Base-by-base conservation (phyloP, 176 grass and related monocot species). In the Saccharum officinarum region DNA sequence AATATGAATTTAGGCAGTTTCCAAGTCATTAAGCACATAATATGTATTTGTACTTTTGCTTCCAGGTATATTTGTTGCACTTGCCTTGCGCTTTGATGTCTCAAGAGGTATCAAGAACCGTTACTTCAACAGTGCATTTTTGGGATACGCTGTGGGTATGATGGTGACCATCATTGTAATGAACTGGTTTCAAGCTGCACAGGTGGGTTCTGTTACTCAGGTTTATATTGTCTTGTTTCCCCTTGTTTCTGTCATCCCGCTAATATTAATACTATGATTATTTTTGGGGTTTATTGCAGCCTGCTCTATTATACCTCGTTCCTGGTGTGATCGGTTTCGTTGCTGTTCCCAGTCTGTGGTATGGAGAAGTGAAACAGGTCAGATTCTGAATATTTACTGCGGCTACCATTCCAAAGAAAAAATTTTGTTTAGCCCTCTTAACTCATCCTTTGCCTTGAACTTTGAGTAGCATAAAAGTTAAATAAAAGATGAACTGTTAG, bases 121-220 rank as follows among this genome's bases (percentile, higher is more conserved):
- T 25, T 98, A 98, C 33, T 98, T 95, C 47, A 92, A 85, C 20
- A 91, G 96, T 85, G 93, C 93, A 67, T 98, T 95, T 88, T 73
- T 91, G 84, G 96, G 96, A 76, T 95, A 95, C 42, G 73, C 75
- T 12, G 77, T 72, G 23, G 96, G 96, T 66, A 68, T 98, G 85
- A 84, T 82, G 5, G 73, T 92, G 75, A 95, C 96, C 6, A 92
- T 95, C 83, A 63, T 87, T 84, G 91, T 95, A 57, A 98, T 95
- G 96, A 98, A 98, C 76, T 95, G 93, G 93, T 95, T 98, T 83
- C 93, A 94, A 88, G 96, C 96, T 16, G 96, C 91, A 47, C 96
- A 95, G 91, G 96, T 91, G 71, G 77, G 70, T 82, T 75, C 12
- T 63, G 28, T 6, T 30, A 75, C 46, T 41, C 15, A 22, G 68